Evolutionary conservation across 305 asterid genomes (phyloP).

Genomic region (Andrographis paniculata): DNA sequence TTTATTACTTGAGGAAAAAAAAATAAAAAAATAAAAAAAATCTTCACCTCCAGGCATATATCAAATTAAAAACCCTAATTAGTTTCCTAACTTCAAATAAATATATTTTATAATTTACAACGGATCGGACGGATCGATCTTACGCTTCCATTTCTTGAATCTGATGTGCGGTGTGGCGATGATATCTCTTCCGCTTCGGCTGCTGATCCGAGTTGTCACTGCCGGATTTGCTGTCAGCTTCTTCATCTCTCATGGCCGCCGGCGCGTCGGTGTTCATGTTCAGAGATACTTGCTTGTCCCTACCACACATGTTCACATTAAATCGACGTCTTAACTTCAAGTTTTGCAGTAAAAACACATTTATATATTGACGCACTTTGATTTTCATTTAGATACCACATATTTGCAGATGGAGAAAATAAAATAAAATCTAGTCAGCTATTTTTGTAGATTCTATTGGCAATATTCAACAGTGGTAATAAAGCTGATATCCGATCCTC

Average conservation of each 20-base stretch:
- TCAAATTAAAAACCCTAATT: too few species aligned
- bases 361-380: too few species aligned
- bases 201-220: slow-evolving; percentile 21
- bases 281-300: not conserved
- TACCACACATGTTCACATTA: not conserved
- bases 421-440: too few species aligned
- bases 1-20: too few species aligned
- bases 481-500: too few species aligned
- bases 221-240: slow-evolving; percentile 17
- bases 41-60: not conserved
- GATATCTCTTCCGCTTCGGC: slow-evolving; percentile 27
- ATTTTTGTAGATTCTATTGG: too few species aligned
- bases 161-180: slow-evolving; percentile 41
- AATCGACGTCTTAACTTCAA: not conserved
- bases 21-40: too few species aligned
- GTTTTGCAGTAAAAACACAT: not conserved
- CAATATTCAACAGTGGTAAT: too few species aligned
- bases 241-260: slow-evolving; percentile 14
- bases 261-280: slow-evolving; percentile 8
- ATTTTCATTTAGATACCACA: too few species aligned
- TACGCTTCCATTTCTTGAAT: slow-evolving; percentile 49
- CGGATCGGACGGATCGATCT: not conserved
- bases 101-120: too few species aligned
- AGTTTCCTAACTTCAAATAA: not conserved
- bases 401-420: too few species aligned